Percentiles rank a stretch among this genome's conserved stretches.
Evolutionary conservation across 2,329 filamentous ascomycete genomes (phyloP).

Genomic region (Hypoxylon sp.): DNA sequence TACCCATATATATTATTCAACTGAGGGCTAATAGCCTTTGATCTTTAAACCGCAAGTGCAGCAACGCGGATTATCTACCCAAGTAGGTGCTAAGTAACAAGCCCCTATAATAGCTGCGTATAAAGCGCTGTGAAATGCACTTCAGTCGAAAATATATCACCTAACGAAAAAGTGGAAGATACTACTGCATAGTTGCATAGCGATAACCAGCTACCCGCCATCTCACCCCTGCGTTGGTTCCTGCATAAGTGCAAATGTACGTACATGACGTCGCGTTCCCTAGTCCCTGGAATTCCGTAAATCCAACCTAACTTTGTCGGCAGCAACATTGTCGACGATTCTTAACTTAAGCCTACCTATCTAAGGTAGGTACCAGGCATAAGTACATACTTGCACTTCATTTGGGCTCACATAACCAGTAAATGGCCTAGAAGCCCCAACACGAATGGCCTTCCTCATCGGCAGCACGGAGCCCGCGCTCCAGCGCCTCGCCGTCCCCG

Average conservation of each 20-base stretch:
- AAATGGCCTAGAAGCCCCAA: constrained; percentile 9
- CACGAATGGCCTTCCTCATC: constrained; percentile 50
- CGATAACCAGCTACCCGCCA: background rate
- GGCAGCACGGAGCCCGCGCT: constrained; percentile 52
- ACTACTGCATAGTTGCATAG: background rate
- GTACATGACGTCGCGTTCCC: constrained; percentile 23
- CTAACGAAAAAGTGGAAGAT: background rate
- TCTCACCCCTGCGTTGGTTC: constrained; percentile 25
- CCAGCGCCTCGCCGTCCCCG: constrained; percentile 73
- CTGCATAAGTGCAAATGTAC: constrained; percentile 26
- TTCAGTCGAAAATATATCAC: no score
- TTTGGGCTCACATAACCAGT: background rate
- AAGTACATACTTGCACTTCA: background rate
- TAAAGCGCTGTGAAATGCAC: no score
- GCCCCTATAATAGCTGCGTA: no score
- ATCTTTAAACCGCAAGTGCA: no score
- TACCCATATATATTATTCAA: no score
- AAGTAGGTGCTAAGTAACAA: no score
- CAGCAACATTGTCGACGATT: no score
- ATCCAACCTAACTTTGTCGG: constrained; percentile 15
- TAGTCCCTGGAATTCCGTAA: constrained; percentile 11
- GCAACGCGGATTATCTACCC: no score
- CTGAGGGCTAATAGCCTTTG: no score
- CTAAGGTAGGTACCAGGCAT: background rate
- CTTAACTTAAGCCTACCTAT: no score